These are phyloP conservation scores for Monosporascus sp. DNA, from an alignment of 2,329 filamentous ascomycete genomes.

Conservation along the genomic window DNA sequence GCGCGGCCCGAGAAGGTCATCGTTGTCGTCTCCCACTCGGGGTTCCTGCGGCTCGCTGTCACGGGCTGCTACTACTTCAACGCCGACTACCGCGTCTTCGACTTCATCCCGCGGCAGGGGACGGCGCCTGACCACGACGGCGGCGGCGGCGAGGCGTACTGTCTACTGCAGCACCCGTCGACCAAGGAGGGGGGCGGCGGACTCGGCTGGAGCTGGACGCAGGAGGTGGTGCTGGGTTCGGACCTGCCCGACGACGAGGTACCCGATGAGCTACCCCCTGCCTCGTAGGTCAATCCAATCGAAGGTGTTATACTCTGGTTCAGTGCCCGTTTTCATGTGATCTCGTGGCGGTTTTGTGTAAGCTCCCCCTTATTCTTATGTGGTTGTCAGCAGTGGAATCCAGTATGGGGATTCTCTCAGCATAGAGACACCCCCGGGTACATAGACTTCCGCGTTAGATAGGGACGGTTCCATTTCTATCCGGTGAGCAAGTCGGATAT, in stretches of 20 bases:
- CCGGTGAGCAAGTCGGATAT: too few species aligned
- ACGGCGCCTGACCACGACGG: constrained; percentile 6
- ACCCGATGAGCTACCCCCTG: constrained; percentile 6
- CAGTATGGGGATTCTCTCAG: too few species aligned
- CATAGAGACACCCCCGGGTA: too few species aligned
- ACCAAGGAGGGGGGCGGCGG: constrained; percentile 43
- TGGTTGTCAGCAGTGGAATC: too few species aligned
- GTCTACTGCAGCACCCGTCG: constrained; percentile 42
- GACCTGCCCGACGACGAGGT: constrained; percentile 30
- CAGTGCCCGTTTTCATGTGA: too few species aligned
- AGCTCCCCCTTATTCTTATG: too few species aligned
- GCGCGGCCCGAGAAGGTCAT: constrained; percentile 54
- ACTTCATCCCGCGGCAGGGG: constrained; percentile 30
- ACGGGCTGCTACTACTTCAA: constrained; percentile 53
- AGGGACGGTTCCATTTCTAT: too few species aligned
- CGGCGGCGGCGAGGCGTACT: constrained; percentile 17
- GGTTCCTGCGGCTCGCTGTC: constrained; percentile 54
- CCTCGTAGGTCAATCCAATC: background rate
- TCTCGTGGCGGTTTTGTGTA: too few species aligned
- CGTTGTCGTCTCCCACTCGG: constrained; percentile 60
- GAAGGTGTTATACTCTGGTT: background rate
- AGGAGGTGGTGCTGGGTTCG: constrained; percentile 32
- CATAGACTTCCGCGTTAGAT: too few species aligned
- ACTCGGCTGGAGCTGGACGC: constrained; percentile 40
- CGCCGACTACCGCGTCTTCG: constrained; percentile 59